Conservation (phyloP, 768 basidiomycete genomes). For the Kwoniella newhampshirensis region DNA sequence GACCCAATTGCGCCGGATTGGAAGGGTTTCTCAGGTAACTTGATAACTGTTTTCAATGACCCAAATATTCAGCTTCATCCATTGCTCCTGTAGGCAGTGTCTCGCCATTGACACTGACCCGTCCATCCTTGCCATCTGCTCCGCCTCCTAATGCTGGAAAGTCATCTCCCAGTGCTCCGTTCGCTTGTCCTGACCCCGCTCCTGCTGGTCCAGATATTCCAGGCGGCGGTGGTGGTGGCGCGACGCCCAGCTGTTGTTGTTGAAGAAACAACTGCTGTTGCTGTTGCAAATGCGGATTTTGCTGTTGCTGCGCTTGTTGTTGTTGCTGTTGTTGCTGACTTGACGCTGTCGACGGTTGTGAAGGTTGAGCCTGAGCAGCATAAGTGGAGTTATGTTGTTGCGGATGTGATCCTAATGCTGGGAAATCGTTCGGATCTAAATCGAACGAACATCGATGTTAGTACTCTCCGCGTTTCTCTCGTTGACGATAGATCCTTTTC, state of each 20-base stretch:
- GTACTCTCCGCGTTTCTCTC: too few species aligned
- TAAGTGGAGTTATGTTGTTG: constrained; percentile 35
- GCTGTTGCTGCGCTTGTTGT: too few species aligned
- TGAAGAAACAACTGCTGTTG: constrained; percentile 42
- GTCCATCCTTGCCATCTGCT: constrained; percentile 30
- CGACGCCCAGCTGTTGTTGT: constrained; percentile 23
- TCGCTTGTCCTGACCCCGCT: constrained; percentile 25
- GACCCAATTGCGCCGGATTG: constrained; percentile 18
- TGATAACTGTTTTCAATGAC: too few species aligned
- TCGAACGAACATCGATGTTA: too few species aligned
- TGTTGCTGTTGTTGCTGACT: constrained; percentile 15
- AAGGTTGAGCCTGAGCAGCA: constrained; percentile 42
- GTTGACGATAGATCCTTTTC: too few species aligned
- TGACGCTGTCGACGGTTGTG: constrained; percentile 28
- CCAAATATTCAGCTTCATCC: not conserved
- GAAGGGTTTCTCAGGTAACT: constrained; percentile 30
- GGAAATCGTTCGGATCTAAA: constrained; percentile 49
- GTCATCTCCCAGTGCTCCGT: constrained; percentile 33
- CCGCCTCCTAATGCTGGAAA: constrained; percentile 44
- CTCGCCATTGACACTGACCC: too few species aligned
- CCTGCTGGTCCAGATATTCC: constrained; percentile 33
- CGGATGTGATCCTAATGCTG: constrained; percentile 43
- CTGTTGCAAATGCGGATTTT: constrained; percentile 20
- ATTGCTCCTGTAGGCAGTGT: too few species aligned
- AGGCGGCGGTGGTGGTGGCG: constrained; percentile 42